Percentiles rank a stretch among this genome's conserved stretches.
These are phyloP conservation scores for Amanita exitialis DNA, from an alignment of 768 basidiomycete genomes.

Conservation along the genomic window DNA sequence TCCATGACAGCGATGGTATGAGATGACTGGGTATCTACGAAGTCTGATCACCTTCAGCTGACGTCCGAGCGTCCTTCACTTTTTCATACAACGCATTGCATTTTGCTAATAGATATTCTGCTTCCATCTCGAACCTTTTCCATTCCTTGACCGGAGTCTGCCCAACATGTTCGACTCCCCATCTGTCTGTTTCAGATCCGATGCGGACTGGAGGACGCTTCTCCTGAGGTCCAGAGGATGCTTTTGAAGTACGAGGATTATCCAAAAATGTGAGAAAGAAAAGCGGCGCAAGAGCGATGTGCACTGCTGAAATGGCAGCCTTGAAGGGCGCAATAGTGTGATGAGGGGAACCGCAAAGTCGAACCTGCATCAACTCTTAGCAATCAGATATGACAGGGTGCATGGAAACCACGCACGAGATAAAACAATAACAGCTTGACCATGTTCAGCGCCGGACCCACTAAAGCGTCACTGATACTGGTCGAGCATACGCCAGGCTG, in stretches of 20 bases:
- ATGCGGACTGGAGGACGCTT: slow-evolving; percentile 32
- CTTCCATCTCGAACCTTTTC: slow-evolving; percentile 36
- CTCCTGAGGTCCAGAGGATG: neutral
- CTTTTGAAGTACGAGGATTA: slow-evolving; percentile 8
- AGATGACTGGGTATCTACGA: too few species aligned
- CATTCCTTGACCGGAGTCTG: slow-evolving; percentile 39
- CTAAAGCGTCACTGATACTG: slow-evolving; percentile 41
- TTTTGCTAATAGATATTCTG: slow-evolving; percentile 35
- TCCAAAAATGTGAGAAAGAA: slow-evolving; percentile 30
- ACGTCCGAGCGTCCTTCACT: slow-evolving; percentile 17
- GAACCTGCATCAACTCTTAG: slow-evolving; percentile 38
- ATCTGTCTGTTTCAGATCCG: slow-evolving; percentile 44
- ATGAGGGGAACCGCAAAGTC: slow-evolving; percentile 54
- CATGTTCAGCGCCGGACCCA: slow-evolving; percentile 32
- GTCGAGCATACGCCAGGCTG: slow-evolving; percentile 68
- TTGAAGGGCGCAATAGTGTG: slow-evolving; percentile 55
- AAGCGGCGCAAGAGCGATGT: slow-evolving; percentile 54
- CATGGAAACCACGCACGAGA: slow-evolving; percentile 33
- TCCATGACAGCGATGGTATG: too few species aligned
- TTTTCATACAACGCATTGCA: slow-evolving; percentile 44
- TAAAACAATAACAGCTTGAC: slow-evolving; percentile 52
- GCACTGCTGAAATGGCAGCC: slow-evolving; percentile 56
- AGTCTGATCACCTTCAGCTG: slow-evolving; percentile 1
- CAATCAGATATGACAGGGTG: neutral
- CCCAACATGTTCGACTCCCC: slow-evolving; percentile 46